Evolutionary conservation across 2,329 filamentous ascomycete genomes (phyloP).

Genomic region (Botryotinia convoluta): DNA sequence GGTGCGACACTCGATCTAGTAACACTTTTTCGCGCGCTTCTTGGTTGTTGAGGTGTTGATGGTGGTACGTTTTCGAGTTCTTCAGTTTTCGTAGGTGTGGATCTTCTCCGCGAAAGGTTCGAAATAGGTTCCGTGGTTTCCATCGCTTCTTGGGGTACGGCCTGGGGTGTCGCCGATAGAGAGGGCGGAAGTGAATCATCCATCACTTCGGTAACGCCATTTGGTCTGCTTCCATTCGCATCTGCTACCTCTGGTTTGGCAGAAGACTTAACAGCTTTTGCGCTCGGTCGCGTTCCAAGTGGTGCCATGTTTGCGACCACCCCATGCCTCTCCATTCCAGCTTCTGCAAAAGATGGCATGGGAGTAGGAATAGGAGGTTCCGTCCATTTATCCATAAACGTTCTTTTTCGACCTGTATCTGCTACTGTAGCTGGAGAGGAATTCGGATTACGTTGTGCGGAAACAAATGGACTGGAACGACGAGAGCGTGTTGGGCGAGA

Average conservation of each 20-base stretch:
- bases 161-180: constrained; percentile 29
- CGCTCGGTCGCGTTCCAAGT: constrained; percentile 67
- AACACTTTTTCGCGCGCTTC: constrained; percentile 25
- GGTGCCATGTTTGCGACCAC: constrained; percentile 83
- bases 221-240: constrained; percentile 17
- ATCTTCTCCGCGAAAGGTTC: constrained; percentile 22
- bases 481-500: constrained; percentile 35
- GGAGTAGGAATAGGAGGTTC: constrained; percentile 55
- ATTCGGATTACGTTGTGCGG: constrained; percentile 23
- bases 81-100: constrained; percentile 26
- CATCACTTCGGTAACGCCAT: constrained; percentile 30
- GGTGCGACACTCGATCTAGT: constrained; percentile 23
- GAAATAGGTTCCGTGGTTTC: constrained; percentile 32
- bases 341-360: constrained; percentile 72
- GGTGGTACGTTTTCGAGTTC: constrained; percentile 15
- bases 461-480: constrained; percentile 33
- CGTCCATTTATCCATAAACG: constrained; percentile 46
- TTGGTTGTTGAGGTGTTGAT: constrained; percentile 22
- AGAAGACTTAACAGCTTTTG: constrained; percentile 53
- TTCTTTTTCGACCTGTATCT: constrained; percentile 29
- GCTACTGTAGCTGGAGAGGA: constrained; percentile 19
- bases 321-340: constrained; percentile 67
- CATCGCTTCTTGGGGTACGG: constrained; percentile 29
- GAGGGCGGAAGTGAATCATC: constrained; percentile 27
- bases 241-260: constrained; percentile 29